Percentiles rank a stretch among this genome's conserved stretches.
Conservation (phyloP, 139 green algal genomes). For the Picochlorum sp. region DNA sequence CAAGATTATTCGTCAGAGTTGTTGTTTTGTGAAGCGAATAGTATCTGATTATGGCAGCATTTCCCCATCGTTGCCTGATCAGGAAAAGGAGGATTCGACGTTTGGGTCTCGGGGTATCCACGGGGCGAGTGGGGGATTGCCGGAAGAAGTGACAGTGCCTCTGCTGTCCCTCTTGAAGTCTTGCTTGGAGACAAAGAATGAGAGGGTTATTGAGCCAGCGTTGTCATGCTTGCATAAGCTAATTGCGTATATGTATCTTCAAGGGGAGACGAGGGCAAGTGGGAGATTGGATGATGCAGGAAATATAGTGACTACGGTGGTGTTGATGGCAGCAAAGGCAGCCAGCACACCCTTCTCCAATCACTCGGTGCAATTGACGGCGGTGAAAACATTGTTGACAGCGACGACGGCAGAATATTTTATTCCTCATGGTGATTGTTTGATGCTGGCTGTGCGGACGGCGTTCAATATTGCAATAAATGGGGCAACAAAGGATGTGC, state of each 20-base stretch:
- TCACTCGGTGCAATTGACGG: constrained; percentile 59
- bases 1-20: constrained; percentile 51
- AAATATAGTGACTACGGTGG: constrained; percentile 39
- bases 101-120: constrained; percentile 23
- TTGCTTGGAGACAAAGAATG: constrained; percentile 36
- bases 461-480: constrained; percentile 86
- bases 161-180: constrained; percentile 65
- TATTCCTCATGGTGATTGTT: constrained; percentile 70
- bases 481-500: constrained; percentile 49
- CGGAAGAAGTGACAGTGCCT: constrained; percentile 18
- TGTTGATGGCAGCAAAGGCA: constrained; percentile 54
- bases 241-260: constrained; percentile 68
- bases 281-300: constrained; percentile 44
- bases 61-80: background rate
- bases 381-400: constrained; percentile 67
- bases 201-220: constrained; percentile 56
- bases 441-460: constrained; percentile 67
- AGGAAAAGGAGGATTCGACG: constrained; percentile 17
- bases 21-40: constrained; percentile 55
- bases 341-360: constrained; percentile 40
- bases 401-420: constrained; percentile 85
- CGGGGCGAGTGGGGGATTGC: constrained; percentile 19
- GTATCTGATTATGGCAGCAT: background rate
- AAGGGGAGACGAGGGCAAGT: constrained; percentile 44
- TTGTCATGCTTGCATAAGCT: constrained; percentile 86